Evolutionary conservation across 371 early-diverging fungal genomes (phyloP).

Genomic region (Mortierella sp.): DNA sequence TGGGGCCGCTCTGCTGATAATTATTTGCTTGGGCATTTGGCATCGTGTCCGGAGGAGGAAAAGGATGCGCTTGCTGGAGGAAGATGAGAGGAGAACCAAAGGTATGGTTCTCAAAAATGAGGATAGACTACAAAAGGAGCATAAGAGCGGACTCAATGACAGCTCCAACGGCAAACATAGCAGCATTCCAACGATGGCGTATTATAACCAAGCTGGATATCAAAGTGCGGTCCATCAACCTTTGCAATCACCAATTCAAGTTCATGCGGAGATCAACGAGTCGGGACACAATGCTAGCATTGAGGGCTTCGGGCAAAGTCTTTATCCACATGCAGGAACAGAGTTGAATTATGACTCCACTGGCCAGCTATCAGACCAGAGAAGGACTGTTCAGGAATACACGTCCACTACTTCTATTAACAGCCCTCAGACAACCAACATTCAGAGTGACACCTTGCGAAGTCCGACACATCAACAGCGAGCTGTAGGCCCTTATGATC

Average conservation of each 20-base stretch:
- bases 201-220: neutral
- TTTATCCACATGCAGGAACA: slow-evolving; percentile 2
- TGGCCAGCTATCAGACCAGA: neutral
- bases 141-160: slow-evolving; percentile 6
- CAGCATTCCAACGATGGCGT: neutral
- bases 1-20: slow-evolving; percentile 7
- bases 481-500: slow-evolving; percentile 13
- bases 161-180: slow-evolving; percentile 3
- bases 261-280: slow-evolving; percentile 1
- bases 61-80: slow-evolving; percentile 23
- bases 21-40: slow-evolving; percentile 28
- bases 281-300: slow-evolving; percentile 2
- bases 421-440: too few relatives aligned
- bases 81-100: slow-evolving; percentile 36
- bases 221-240: neutral
- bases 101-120: slow-evolving; percentile 48
- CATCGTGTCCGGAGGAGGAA: slow-evolving; percentile 13
- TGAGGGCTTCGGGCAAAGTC: neutral
- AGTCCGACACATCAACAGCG: slow-evolving; percentile 16
- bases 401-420: neutral
- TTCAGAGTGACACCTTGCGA: neutral
- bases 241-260: neutral
- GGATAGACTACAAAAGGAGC: slow-evolving; percentile 41
- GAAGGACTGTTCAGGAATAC: slow-evolving; percentile 22
- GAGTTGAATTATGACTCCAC: slow-evolving; percentile 9